Evolutionary conservation across 257 asterid species (phyloP).

Genomic region (Rehmannia glutinosa): DNA sequence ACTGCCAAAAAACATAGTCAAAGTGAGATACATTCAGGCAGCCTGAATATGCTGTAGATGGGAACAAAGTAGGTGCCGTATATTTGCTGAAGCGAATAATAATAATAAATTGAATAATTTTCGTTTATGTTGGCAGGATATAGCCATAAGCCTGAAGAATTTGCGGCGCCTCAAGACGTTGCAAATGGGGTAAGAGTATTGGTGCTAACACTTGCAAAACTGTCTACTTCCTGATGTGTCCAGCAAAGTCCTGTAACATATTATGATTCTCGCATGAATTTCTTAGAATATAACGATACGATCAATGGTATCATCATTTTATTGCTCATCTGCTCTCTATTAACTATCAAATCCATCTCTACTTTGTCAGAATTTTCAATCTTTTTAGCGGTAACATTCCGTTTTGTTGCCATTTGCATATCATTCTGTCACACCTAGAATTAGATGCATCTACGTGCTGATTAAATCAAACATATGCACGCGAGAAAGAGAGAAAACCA

Average conservation of each 20-base stretch:
- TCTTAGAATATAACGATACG: too few species aligned
- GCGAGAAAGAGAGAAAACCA: background rate
- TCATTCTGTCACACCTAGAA: too few species aligned
- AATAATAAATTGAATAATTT: background rate
- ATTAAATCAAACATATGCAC: too few species aligned
- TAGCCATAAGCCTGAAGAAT: constrained; percentile 91
- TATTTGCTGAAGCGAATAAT: background rate
- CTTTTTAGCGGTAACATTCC: too few species aligned
- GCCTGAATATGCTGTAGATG: background rate
- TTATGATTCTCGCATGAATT: background rate
- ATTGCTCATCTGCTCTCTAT: too few species aligned
- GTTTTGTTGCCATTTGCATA: too few species aligned
- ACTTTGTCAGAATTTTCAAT: too few species aligned
- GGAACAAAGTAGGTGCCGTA: background rate
- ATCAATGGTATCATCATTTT: too few species aligned
- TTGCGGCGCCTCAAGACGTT: constrained; percentile 42
- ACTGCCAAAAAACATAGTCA: background rate
- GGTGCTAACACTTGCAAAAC: constrained; percentile 45
- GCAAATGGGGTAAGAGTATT: constrained; percentile 72
- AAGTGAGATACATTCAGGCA: background rate
- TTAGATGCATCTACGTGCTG: too few species aligned
- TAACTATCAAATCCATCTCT: too few species aligned
- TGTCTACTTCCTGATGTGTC: constrained; percentile 22
- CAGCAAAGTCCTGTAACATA: background rate
- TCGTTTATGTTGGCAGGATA: constrained; percentile 14